Evolutionary conservation across 2,329 filamentous ascomycete genomes (phyloP).

Genomic region (Pseudocercospora macadamiae): DNA sequence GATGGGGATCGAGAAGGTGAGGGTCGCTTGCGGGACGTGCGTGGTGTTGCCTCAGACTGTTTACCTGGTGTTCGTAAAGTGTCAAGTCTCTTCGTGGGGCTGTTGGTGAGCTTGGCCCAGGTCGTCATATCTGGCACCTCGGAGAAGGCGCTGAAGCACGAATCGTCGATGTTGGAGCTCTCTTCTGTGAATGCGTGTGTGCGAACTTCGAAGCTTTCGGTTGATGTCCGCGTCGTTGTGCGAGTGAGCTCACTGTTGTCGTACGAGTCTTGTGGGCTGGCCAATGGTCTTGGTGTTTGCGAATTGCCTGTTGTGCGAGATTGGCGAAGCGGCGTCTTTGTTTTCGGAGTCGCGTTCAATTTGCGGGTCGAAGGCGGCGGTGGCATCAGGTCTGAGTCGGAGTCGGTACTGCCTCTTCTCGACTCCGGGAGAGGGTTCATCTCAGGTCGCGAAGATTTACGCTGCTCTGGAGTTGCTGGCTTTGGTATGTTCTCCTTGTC

Average conservation of each 20-base stretch:
- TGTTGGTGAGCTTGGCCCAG: constrained; percentile 72
- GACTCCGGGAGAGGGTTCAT: constrained; percentile 14
- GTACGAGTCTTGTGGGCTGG: constrained; percentile 27
- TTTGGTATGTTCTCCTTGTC: constrained; percentile 40
- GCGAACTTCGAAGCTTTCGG: constrained; percentile 11
- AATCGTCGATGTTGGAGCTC: constrained; percentile 59
- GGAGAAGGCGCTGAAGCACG: constrained; percentile 84
- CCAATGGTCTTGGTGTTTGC: constrained; percentile 31
- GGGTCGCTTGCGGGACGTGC: constrained; percentile 50
- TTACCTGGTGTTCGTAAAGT: constrained; percentile 28
- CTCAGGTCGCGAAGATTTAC: constrained; percentile 20
- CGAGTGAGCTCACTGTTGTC: constrained; percentile 19
- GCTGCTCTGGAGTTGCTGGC: constrained; percentile 28
- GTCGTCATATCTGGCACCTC: constrained; percentile 85
- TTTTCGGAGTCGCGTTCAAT: constrained; percentile 25
- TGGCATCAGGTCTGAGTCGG: constrained; percentile 37
- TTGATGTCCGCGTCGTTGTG: background rate
- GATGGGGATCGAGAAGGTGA: constrained; percentile 49
- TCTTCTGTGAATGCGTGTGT: constrained; percentile 8
- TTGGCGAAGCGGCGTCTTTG: constrained; percentile 33
- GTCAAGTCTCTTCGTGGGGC: constrained; percentile 44
- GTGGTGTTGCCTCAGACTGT: constrained; percentile 50
- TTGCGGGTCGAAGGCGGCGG: constrained; percentile 35
- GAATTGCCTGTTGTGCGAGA: constrained; percentile 30
- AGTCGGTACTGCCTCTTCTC: constrained; percentile 32